phyloP scores from a whole-genome alignment of 2,329 filamentous ascomycete species.

The Dactylonectria macrodidyma region DNA sequence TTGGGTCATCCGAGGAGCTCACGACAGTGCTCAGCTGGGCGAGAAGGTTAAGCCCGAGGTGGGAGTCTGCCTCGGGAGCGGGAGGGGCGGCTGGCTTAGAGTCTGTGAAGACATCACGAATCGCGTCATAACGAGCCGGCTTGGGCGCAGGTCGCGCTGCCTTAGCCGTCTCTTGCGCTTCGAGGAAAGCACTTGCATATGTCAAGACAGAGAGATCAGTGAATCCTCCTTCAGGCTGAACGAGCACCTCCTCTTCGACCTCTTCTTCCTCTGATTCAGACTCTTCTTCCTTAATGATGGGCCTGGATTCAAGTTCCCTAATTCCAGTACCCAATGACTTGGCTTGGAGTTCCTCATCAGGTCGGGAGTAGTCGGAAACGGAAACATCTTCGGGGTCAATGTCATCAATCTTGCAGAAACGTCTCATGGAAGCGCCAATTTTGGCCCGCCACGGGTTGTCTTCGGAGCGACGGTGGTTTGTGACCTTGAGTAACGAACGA shows the following conservation, averaged over 20 bases:
- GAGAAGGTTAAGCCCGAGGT: constrained; percentile 51
- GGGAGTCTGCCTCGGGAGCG: constrained; percentile 41
- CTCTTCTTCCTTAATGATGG: constrained; percentile 46
- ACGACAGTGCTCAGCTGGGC: constrained; percentile 55
- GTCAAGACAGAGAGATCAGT: constrained; percentile 50
- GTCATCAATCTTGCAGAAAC: constrained; percentile 55
- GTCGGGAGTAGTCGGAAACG: constrained; percentile 51
- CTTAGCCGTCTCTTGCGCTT: constrained; percentile 48
- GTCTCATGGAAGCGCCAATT: constrained; percentile 53
- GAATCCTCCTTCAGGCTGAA: constrained; percentile 47
- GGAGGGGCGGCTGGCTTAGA: constrained; percentile 51
- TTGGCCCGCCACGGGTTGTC: constrained; percentile 54
- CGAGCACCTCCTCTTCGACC: constrained; percentile 41
- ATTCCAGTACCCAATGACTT: constrained; percentile 55
- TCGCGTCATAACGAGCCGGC: constrained; percentile 55
- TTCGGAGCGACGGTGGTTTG: constrained; percentile 52
- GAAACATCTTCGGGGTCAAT: constrained; percentile 53
- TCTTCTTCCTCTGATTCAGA: constrained; percentile 48
- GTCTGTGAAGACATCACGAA: constrained; percentile 59
- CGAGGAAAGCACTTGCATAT: constrained; percentile 51
- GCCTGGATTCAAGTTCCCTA: constrained; percentile 51
- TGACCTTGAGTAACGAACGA: constrained; percentile 57
- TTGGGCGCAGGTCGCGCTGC: constrained; percentile 48
- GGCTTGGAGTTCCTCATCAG: constrained; percentile 52
- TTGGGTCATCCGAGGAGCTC: constrained; percentile 43